Evolutionary conservation across 306 rosid genomes (phyloP).

Genomic region (Prosopis cineraria): DNA sequence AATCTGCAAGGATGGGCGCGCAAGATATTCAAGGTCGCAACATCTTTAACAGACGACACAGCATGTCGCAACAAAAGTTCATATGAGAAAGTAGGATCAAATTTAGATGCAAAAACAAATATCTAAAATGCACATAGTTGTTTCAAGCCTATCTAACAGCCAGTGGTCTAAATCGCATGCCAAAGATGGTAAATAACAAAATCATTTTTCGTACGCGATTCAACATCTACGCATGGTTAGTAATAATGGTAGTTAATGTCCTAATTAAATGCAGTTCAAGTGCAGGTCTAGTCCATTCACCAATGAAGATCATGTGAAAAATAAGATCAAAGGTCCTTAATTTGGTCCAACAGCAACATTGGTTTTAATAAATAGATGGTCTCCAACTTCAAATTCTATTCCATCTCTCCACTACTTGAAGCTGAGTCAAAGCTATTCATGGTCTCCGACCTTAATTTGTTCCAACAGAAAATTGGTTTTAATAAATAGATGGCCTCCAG

Average conservation of each 20-base stretch:
- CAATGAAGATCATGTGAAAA: background rate
- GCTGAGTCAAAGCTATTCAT: conserved; percentile 35
- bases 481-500: background rate
- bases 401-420: conserved; percentile 32
- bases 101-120: conserved; percentile 16
- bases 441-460: conserved; percentile 17
- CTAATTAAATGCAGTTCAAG: conserved; percentile 8
- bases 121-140: background rate
- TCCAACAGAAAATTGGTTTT: conserved; percentile 11
- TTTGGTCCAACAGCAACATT: background rate
- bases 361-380: background rate
- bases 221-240: conserved; percentile 9
- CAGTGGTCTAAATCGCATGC: conserved; percentile 14
- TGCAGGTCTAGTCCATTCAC: conserved; percentile 10
- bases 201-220: background rate
- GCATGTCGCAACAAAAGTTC: background rate
- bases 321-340: conserved; percentile 21
- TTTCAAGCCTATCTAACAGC: conserved; percentile 4
- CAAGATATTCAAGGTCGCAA: background rate
- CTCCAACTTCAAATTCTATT: conserved; percentile 21
- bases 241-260: background rate
- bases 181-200: background rate
- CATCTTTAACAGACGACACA: background rate
- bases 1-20: background rate
- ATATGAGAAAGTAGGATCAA: background rate